A percentile compares a stretch with the other conserved stretches of the same genome.
These are phyloP conservation scores for Alternaria longipes DNA, from an alignment of 2,329 filamentous ascomycete genomes.

Conservation along the genomic window DNA sequence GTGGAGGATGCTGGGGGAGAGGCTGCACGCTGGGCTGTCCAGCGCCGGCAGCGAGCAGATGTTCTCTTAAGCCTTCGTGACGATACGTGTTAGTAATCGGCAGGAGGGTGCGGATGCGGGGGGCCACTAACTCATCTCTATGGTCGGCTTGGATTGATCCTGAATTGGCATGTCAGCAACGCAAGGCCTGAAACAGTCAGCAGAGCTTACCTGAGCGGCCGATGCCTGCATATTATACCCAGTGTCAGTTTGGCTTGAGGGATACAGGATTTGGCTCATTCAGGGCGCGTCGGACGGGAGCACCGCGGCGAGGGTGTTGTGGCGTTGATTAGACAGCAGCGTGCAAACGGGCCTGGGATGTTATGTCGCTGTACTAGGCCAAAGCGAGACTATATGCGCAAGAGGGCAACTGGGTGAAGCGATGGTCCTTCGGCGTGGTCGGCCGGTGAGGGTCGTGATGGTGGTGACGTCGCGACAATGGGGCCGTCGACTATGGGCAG, in stretches of 20 bases:
- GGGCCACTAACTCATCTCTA: slow-evolving; percentile 54
- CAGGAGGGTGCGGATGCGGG: slow-evolving; percentile 15
- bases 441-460: slow-evolving; percentile 1
- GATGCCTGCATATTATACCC: slow-evolving; percentile 50
- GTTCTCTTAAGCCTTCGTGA: slow-evolving; percentile 68
- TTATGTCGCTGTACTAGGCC: background rate
- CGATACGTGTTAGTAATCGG: slow-evolving; percentile 45
- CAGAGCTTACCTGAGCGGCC: slow-evolving; percentile 64
- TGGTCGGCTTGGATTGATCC: slow-evolving; percentile 50
- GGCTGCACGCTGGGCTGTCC: slow-evolving; percentile 50
- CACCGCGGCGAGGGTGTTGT: slow-evolving; percentile 8
- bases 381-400: background rate
- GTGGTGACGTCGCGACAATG: slow-evolving; percentile 22
- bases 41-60: slow-evolving; percentile 65
- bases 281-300: slow-evolving; percentile 16
- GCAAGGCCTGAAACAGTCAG: slow-evolving; percentile 25
- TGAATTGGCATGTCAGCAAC: slow-evolving; percentile 41
- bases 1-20: slow-evolving; percentile 43
- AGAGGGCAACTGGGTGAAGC: background rate
- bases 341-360: slow-evolving; percentile 4
- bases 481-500: slow-evolving; percentile 7
- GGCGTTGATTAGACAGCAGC: slow-evolving; percentile 20
- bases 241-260: slow-evolving; percentile 45
- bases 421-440: background rate
- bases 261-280: slow-evolving; percentile 45